Conservation (phyloP, 2,329 filamentous ascomycete genomes). For the Fusarium anguioides region DNA sequence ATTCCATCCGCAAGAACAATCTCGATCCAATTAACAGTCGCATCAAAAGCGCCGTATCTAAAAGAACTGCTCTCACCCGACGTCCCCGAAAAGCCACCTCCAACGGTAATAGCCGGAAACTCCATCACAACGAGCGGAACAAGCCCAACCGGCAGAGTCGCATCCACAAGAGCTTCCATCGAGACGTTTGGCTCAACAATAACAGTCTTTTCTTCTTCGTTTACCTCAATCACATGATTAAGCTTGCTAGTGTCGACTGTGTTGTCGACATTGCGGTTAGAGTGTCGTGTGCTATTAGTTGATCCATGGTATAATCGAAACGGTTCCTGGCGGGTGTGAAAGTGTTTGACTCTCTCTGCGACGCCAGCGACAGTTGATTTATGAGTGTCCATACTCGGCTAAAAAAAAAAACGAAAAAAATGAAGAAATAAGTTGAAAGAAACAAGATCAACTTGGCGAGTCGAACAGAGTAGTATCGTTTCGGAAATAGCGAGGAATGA, state of each 20-base stretch:
- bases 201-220: conserved; percentile 63
- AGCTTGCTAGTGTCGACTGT: conserved; percentile 76
- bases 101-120: conserved; percentile 77
- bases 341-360: conserved; percentile 56
- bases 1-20: conserved; percentile 72
- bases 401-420: too few relatives aligned
- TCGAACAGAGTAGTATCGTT: conserved; percentile 27
- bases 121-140: conserved; percentile 77
- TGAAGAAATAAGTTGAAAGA: background rate
- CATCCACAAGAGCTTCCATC: conserved; percentile 72
- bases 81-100: conserved; percentile 73
- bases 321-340: conserved; percentile 58
- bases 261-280: conserved; percentile 60
- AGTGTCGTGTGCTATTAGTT: conserved; percentile 78
- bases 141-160: conserved; percentile 65
- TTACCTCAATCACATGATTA: conserved; percentile 70
- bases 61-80: conserved; percentile 77
- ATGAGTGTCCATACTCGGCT: conserved; percentile 58
- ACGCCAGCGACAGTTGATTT: conserved; percentile 57
- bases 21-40: conserved; percentile 70
- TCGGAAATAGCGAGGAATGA: conserved; percentile 30
- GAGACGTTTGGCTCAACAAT: conserved; percentile 77
- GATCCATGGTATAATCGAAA: conserved; percentile 83
- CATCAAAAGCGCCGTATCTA: conserved; percentile 73
- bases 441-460: conserved; percentile 20